Conservation (phyloP, 1,284 basidiomycete genomes). For the Microbotryomycetes sp. region DNA sequence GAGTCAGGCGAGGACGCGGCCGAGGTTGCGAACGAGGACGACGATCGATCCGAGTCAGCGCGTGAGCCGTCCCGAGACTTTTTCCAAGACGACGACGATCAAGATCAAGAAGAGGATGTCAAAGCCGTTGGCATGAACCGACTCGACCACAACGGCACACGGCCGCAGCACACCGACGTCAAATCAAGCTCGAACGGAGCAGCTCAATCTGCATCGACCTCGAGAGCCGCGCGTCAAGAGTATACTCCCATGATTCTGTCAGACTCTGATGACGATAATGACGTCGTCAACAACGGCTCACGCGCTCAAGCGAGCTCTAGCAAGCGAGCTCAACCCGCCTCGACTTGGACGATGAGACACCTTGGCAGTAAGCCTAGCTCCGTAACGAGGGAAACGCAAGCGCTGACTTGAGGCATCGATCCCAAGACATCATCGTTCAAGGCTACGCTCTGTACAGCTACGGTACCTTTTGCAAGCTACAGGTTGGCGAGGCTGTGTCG, state of each 20-base stretch:
- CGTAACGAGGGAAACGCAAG: too few species aligned
- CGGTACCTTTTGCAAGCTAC: slow-evolving; percentile 14
- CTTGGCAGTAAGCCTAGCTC: slow-evolving; percentile 21
- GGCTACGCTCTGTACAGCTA: slow-evolving; percentile 14
- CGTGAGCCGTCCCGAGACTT: slow-evolving; percentile 10
- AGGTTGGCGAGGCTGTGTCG: slow-evolving; percentile 15
- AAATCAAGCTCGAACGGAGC: background rate
- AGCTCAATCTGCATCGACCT: too few species aligned
- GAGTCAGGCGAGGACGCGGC: background rate
- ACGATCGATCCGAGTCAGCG: background rate
- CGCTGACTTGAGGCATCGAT: background rate
- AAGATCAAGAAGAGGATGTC: background rate
- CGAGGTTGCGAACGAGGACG: background rate
- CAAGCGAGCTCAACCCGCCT: too few species aligned
- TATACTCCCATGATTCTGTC: background rate
- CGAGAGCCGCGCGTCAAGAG: background rate
- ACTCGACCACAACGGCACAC: background rate
- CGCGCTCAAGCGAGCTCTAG: too few species aligned
- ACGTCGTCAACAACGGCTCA: background rate
- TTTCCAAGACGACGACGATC: slow-evolving; percentile 11
- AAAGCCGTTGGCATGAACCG: too few species aligned
- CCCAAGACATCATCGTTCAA: slow-evolving; percentile 17
- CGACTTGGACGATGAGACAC: slow-evolving; percentile 5
- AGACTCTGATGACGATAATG: background rate
- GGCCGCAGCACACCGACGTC: background rate